phyloP scores from a whole-genome alignment of 2,329 filamentous ascomycete species.

The Fusarium compactum region DNA sequence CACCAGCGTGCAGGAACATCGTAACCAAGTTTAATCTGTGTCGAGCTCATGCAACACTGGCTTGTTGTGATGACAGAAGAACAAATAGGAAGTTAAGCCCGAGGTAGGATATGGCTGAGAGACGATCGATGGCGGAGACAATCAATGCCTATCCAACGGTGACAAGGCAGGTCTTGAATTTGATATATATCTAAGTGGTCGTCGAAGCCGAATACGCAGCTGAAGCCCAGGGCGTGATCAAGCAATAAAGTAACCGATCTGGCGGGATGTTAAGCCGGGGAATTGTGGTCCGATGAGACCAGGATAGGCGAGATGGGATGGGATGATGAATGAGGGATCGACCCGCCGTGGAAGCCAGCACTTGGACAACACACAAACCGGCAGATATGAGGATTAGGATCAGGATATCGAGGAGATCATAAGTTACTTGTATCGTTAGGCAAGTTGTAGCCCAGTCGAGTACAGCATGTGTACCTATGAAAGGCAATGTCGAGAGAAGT shows the following conservation, averaged over 20 bases:
- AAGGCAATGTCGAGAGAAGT: neutral
- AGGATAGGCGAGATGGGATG: constrained; percentile 45
- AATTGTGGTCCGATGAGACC: constrained; percentile 45
- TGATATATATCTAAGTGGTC: constrained; percentile 35
- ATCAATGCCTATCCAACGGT: constrained; percentile 5
- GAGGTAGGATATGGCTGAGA: constrained; percentile 1
- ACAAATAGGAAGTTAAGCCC: neutral
- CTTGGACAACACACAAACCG: constrained; percentile 36
- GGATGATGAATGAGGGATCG: constrained; percentile 34
- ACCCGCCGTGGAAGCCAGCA: constrained; percentile 37
- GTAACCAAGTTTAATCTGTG: constrained; percentile 35
- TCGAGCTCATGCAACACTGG: constrained; percentile 39
- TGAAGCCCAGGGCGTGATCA: constrained; percentile 26
- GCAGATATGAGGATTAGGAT: constrained; percentile 14
- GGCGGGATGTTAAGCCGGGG: constrained; percentile 38
- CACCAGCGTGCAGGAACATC: constrained; percentile 72
- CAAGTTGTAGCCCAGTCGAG: neutral
- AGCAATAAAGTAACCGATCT: constrained; percentile 43
- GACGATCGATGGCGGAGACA: neutral
- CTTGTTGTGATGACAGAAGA: neutral
- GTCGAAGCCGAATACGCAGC: constrained; percentile 39
- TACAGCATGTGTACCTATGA: neutral
- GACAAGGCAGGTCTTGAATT: constrained; percentile 22
- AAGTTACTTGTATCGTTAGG: constrained; percentile 12
- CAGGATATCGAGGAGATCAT: constrained; percentile 12